Percentiles rank a stretch among this genome's conserved stretches.
These are phyloP conservation scores for Aspergillus jensenii DNA, from an alignment of 2,329 filamentous ascomycete genomes.

Conservation along the genomic window DNA sequence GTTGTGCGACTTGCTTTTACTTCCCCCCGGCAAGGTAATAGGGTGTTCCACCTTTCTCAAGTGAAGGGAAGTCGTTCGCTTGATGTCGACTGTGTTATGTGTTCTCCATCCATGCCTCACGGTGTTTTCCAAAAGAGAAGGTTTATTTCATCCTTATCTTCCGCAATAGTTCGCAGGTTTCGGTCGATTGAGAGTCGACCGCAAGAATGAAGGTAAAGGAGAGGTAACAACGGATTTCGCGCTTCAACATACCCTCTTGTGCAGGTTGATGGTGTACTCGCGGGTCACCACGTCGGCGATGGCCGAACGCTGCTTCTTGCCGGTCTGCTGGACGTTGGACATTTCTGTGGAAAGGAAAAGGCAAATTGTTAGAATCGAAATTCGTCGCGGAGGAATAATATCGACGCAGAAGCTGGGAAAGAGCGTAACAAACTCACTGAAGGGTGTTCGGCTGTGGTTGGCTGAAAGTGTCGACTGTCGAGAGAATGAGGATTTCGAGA, in stretches of 20 bases:
- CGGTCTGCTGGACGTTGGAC: slow-evolving; percentile 66
- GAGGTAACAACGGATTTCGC: slow-evolving; percentile 3
- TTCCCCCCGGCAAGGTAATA: slow-evolving; percentile 1
- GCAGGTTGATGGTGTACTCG: slow-evolving; percentile 99
- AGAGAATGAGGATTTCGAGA: slow-evolving; percentile 25
- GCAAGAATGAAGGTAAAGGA: slow-evolving; percentile 13
- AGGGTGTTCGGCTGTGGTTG: slow-evolving; percentile 38
- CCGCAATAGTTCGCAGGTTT: slow-evolving; percentile 18
- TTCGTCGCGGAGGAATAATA: neutral
- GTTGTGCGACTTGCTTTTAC: neutral
- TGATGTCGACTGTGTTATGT: neutral
- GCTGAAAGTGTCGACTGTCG: slow-evolving; percentile 37
- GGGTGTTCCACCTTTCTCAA: neutral
- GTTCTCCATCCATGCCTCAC: slow-evolving; percentile 37
- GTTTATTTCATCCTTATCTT: slow-evolving; percentile 8
- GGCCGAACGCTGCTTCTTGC: slow-evolving; percentile 82
- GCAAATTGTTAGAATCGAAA: slow-evolving; percentile 4
- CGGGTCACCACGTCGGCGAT: slow-evolving; percentile 98
- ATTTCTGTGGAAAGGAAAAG: slow-evolving; percentile 54
- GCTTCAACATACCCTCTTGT: slow-evolving; percentile 86
- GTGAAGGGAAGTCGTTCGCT: slow-evolving; percentile 4
- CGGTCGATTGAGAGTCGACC: slow-evolving; percentile 5
- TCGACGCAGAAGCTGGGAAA: neutral
- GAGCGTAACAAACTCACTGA: slow-evolving; percentile 32
- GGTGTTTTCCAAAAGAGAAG: slow-evolving; percentile 17